These are phyloP conservation scores for Trametes meyenii DNA, from an alignment of 768 basidiomycete species.

Conservation along the genomic window DNA sequence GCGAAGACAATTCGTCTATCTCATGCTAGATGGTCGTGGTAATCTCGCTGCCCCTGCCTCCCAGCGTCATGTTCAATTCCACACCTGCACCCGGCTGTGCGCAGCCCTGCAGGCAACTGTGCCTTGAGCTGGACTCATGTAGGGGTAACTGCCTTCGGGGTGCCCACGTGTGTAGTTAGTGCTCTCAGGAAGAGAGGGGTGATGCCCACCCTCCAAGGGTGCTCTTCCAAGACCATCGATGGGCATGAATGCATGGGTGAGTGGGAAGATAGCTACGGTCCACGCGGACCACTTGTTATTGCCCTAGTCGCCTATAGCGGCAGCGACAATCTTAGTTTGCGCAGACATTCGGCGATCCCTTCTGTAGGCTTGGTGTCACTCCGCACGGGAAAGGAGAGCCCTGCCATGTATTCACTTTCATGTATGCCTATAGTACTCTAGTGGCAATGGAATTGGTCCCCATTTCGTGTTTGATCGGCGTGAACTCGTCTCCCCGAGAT, in stretches of 20 bases:
- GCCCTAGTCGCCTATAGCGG: conserved; percentile 11
- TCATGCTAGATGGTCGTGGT: conserved; percentile 5
- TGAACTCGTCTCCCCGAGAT: no score
- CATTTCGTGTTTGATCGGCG: no score
- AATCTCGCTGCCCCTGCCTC: background rate
- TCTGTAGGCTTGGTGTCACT: background rate
- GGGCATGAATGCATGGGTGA: background rate
- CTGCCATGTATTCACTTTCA: no score
- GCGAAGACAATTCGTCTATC: conserved; percentile 7
- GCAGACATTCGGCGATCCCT: background rate
- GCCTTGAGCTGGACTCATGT: background rate
- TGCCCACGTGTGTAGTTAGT: background rate
- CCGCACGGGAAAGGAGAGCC: conserved; percentile 1
- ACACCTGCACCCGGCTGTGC: background rate
- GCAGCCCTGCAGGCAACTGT: background rate
- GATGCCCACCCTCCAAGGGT: no score
- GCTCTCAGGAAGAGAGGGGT: no score
- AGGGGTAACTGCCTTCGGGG: background rate
- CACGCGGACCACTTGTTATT: conserved; percentile 8
- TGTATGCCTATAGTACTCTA: no score
- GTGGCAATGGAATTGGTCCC: no score
- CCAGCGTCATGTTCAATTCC: background rate
- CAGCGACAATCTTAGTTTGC: conserved; percentile 17
- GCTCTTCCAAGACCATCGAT: conserved; percentile 3
- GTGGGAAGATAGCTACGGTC: conserved; percentile 16